Evolutionary conservation across 139 green algal species (phyloP).

Genomic region (Micractinium conductrix): DNA sequence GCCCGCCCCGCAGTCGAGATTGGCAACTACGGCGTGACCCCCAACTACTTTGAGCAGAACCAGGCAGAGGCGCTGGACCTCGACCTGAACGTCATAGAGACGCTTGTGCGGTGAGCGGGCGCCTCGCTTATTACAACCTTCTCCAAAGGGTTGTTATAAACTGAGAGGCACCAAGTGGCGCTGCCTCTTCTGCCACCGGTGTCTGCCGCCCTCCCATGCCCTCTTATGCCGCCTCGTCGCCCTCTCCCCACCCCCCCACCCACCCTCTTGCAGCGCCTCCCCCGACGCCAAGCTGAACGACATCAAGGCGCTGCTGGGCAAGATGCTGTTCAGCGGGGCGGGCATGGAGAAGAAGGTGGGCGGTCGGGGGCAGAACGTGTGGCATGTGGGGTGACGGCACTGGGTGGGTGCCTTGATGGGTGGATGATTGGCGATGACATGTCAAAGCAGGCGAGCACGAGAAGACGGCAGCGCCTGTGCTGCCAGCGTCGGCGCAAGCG

Average conservation of each 20-base stretch:
- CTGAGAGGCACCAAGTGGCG: neutral
- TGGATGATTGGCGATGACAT: too few species aligned
- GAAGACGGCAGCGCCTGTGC: too few species aligned
- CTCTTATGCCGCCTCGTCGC: neutral
- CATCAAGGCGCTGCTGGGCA: slow-evolving; percentile 93
- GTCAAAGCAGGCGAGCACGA: too few species aligned
- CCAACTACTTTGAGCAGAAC: slow-evolving; percentile 99
- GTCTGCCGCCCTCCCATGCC: neutral
- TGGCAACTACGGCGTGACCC: slow-evolving; percentile 83
- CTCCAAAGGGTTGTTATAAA: too few species aligned
- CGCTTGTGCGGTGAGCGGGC: slow-evolving; percentile 62
- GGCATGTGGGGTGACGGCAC: too few species aligned
- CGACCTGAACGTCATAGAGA: slow-evolving; percentile 87
- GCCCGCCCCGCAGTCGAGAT: slow-evolving; percentile 56
- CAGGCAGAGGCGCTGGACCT: slow-evolving; percentile 96
- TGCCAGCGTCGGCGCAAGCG: too few species aligned
- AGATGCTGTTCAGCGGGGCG: slow-evolving; percentile 92
- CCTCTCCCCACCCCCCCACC: too few species aligned
- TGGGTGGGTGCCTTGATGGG: too few species aligned
- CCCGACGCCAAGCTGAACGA: slow-evolving; percentile 89
- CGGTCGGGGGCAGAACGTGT: too few species aligned
- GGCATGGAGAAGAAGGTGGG: slow-evolving; percentile 93
- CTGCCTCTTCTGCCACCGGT: neutral
- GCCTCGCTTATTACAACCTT: too few species aligned
- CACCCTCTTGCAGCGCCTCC: slow-evolving; percentile 58